Evolutionary conservation across 2,329 filamentous ascomycete genomes (phyloP).

Genomic region (Sporothrix protearum): DNA sequence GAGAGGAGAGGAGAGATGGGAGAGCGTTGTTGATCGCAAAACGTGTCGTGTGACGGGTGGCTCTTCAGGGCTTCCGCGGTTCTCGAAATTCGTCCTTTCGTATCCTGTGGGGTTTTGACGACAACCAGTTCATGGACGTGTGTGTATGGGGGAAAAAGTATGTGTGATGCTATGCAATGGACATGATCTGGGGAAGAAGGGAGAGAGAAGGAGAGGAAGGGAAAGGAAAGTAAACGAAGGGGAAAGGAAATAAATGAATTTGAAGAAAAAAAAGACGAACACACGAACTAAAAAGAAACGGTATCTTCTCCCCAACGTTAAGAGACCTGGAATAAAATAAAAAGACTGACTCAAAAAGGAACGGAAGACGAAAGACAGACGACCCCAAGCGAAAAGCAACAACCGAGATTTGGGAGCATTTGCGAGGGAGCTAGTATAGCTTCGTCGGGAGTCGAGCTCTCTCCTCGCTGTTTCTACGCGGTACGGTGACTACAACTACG

Average conservation of each 20-base stretch:
- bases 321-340: neutral
- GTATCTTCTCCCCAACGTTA: neutral
- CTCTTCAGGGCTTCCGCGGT: slow-evolving; percentile 3
- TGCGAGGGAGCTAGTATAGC: slow-evolving; percentile 9
- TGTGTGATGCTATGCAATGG: neutral
- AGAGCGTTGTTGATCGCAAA: neutral
- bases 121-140: slow-evolving; percentile 28
- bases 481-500: neutral
- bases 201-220: neutral
- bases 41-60: neutral
- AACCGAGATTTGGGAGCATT: slow-evolving; percentile 15
- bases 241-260: neutral
- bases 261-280: slow-evolving; percentile 1
- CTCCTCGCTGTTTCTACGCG: too few relatives aligned
- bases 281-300: slow-evolving; percentile 15
- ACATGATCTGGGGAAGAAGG: neutral
- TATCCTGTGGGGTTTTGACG: slow-evolving; percentile 29
- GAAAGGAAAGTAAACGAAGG: neutral
- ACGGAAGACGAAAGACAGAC: neutral
- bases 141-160: neutral
- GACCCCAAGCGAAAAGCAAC: slow-evolving; percentile 8
- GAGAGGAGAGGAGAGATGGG: neutral
- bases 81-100: slow-evolving; percentile 31
- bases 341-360: slow-evolving; percentile 7
- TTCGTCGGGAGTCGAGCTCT: slow-evolving; percentile 7